A percentile compares a stretch with the other conserved stretches of the same genome.
These are phyloP conservation scores for Lipomyces mesembrius DNA, from an alignment of 805 yeast genomes.

Conservation along the genomic window DNA sequence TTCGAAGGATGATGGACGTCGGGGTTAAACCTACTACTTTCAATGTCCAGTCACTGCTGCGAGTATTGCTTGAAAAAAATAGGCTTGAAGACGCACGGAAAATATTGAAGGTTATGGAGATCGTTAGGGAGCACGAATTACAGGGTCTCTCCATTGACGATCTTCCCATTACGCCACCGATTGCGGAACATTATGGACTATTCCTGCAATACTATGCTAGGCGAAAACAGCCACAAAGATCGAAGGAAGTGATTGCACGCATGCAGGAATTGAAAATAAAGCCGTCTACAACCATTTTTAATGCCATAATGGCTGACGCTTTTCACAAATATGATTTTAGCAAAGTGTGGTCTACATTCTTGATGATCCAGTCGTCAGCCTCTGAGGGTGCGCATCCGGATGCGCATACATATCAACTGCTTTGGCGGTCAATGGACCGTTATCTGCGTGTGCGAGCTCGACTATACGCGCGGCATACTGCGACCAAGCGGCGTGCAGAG, in stretches of 20 bases:
- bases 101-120: slow-evolving; percentile 18
- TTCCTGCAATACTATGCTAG: slow-evolving; percentile 29
- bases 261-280: slow-evolving; percentile 19
- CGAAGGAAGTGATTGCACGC: slow-evolving; percentile 12
- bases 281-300: slow-evolving; percentile 21
- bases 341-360: slow-evolving; percentile 11
- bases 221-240: slow-evolving; percentile 15
- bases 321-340: slow-evolving; percentile 15
- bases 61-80: slow-evolving; percentile 15
- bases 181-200: slow-evolving; percentile 30
- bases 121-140: slow-evolving; percentile 8
- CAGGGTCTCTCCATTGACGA: slow-evolving; percentile 11
- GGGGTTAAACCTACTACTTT: slow-evolving; percentile 14
- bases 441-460: slow-evolving; percentile 12
- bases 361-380: slow-evolving; percentile 2
- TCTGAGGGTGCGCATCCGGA: slow-evolving; percentile 17
- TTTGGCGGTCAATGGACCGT: slow-evolving; percentile 31
- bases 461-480: background rate
- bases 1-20: slow-evolving; percentile 8
- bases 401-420: slow-evolving; percentile 12
- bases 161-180: slow-evolving; percentile 11
- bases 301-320: slow-evolving; percentile 20
- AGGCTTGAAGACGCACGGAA: slow-evolving; percentile 13
- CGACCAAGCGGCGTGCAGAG: background rate
- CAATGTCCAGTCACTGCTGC: slow-evolving; percentile 21